Percentiles rank a stretch among this genome's conserved stretches.
These are phyloP conservation scores for Aspergillus ibericus DNA, from an alignment of 2,329 filamentous ascomycete genomes.

Conservation along the genomic window DNA sequence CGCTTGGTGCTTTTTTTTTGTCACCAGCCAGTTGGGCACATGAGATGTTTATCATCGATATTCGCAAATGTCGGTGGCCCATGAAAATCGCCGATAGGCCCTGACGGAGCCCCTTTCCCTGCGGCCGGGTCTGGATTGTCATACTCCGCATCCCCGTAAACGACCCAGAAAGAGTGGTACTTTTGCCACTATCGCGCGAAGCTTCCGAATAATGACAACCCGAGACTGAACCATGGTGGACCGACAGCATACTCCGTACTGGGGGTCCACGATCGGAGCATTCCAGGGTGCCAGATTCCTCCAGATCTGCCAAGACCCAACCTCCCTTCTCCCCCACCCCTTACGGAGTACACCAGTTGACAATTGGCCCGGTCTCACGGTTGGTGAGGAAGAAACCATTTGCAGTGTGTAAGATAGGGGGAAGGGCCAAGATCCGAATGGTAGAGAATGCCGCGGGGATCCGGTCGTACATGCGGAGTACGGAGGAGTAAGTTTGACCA, in stretches of 20 bases:
- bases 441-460: background rate
- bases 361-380: background rate
- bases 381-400: background rate
- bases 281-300: slow-evolving; percentile 11
- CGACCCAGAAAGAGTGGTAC: slow-evolving; percentile 3
- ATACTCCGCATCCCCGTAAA: background rate
- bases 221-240: background rate
- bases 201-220: slow-evolving; percentile 18
- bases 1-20: slow-evolving; percentile 1
- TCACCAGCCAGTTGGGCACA: background rate
- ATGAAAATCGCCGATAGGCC: background rate
- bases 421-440: background rate
- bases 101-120: background rate
- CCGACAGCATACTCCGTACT: background rate
- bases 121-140: background rate
- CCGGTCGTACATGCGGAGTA: background rate
- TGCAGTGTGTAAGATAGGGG: background rate
- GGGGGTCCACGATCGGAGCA: slow-evolving; percentile 5
- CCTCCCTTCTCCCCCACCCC: background rate
- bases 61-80: slow-evolving; percentile 7
- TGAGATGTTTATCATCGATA: background rate
- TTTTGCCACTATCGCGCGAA: slow-evolving; percentile 10
- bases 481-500: background rate
- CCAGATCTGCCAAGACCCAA: slow-evolving; percentile 1
- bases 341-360: slow-evolving; percentile 4